phyloP scores from a whole-genome alignment of 306 rosid genomes.

The Inga oerstediana region DNA sequence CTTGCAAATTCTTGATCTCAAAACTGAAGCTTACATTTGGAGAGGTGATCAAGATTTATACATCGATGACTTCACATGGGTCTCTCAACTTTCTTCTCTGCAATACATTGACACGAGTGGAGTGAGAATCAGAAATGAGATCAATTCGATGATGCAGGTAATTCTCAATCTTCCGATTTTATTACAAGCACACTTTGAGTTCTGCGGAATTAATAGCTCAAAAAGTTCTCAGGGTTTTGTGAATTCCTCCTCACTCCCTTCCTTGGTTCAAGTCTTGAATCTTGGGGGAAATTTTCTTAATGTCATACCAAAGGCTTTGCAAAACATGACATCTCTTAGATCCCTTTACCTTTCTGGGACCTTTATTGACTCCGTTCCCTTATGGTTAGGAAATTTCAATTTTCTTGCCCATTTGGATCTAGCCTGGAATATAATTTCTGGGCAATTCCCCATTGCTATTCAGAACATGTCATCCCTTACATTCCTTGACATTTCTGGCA shows the following conservation, averaged over 20 bases:
- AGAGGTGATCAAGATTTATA: too few species aligned
- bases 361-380: neutral
- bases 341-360: neutral
- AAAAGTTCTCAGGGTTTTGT: too few species aligned
- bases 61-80: too few species aligned
- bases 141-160: too few species aligned
- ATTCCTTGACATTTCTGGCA: too few species aligned
- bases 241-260: neutral
- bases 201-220: neutral
- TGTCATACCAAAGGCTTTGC: neutral
- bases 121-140: too few species aligned
- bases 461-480: neutral
- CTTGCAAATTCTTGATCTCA: too few species aligned
- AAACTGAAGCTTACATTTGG: too few species aligned
- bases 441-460: neutral
- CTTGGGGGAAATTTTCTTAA: neutral
- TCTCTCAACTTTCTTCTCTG: too few species aligned
- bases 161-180: too few species aligned
- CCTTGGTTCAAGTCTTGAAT: neutral
- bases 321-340: neutral
- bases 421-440: neutral
- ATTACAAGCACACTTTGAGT: neutral
- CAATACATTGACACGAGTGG: too few species aligned
- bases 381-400: neutral
- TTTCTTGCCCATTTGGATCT: neutral